These are phyloP conservation scores for Glutinoglossum americanum DNA, from an alignment of 495 filamentous ascomycete genomes.

Conservation along the genomic window DNA sequence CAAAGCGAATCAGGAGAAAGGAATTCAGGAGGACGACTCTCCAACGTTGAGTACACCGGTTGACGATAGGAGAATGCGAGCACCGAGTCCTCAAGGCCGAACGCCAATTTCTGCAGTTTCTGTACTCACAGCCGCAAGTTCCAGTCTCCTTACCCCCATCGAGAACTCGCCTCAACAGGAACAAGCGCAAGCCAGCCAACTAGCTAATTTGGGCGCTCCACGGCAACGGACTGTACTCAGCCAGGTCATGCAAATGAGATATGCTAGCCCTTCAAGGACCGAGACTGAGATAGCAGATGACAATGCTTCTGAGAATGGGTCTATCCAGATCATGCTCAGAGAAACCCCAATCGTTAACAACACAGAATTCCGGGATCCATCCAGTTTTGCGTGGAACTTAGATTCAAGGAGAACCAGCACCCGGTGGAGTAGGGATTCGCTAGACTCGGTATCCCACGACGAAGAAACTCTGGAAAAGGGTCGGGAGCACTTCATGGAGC, in stretches of 20 bases:
- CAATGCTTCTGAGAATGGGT: constrained; percentile 28
- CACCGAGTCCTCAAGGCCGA: constrained; percentile 20
- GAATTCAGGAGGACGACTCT: constrained; percentile 31
- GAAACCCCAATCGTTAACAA: background rate
- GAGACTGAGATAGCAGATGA: constrained; percentile 8
- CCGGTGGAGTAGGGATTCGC: background rate
- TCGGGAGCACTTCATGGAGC: background rate
- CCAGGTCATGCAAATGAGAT: constrained; percentile 31
- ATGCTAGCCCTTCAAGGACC: constrained; percentile 17
- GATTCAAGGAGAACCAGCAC: background rate
- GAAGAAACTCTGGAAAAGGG: background rate
- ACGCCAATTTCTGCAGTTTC: constrained; percentile 18
- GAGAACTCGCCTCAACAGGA: constrained; percentile 49
- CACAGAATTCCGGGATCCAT: background rate
- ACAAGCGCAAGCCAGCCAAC: constrained; percentile 11
- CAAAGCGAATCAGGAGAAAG: constrained; percentile 11
- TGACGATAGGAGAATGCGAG: background rate
- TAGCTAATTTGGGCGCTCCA: background rate
- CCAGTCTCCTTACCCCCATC: constrained; percentile 30
- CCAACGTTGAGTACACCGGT: constrained; percentile 48
- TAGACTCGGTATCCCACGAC: background rate
- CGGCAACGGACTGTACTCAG: constrained; percentile 26
- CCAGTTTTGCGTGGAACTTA: background rate
- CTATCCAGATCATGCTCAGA: constrained; percentile 33
- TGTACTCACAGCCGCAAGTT: constrained; percentile 22